These are phyloP conservation scores for Debaryomyces nepalensis DNA, from an alignment of 1,139 yeast genomes.

Conservation along the genomic window DNA sequence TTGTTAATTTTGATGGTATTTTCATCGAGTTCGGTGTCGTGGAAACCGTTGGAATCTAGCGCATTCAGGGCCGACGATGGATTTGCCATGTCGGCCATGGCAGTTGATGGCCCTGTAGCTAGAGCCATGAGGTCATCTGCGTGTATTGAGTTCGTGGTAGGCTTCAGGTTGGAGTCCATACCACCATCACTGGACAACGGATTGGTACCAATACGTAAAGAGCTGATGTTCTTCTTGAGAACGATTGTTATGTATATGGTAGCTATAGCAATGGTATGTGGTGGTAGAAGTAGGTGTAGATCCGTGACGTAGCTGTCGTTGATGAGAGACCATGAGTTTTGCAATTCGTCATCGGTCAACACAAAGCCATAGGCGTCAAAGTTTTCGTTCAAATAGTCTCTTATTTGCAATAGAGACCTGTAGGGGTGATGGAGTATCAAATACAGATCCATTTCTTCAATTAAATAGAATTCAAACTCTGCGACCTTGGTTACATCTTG, in stretches of 20 bases:
- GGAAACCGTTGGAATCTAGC: slow-evolving; percentile 27
- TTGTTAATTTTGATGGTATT: slow-evolving; percentile 51
- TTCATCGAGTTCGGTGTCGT: slow-evolving; percentile 39
- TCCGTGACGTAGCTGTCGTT: slow-evolving; percentile 93
- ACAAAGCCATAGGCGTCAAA: slow-evolving; percentile 34
- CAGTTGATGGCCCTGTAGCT: slow-evolving; percentile 16
- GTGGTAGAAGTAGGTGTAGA: slow-evolving; percentile 79
- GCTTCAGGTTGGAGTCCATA: slow-evolving; percentile 10
- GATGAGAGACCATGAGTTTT: slow-evolving; percentile 85
- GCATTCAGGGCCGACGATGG: slow-evolving; percentile 10
- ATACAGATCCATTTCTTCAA: slow-evolving; percentile 85
- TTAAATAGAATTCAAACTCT: slow-evolving; percentile 90
- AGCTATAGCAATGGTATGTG: slow-evolving; percentile 86
- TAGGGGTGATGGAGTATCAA: slow-evolving; percentile 90
- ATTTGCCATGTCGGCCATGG: slow-evolving; percentile 10
- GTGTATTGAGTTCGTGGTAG: slow-evolving; percentile 27
- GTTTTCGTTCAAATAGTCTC: slow-evolving; percentile 44
- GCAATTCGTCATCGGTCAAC: slow-evolving; percentile 71
- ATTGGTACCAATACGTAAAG: slow-evolving; percentile 23
- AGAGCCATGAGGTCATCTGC: slow-evolving; percentile 46
- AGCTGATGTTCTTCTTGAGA: slow-evolving; percentile 46
- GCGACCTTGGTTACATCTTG: slow-evolving; percentile 93
- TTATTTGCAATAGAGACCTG: slow-evolving; percentile 67
- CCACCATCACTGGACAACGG: slow-evolving; percentile 7
- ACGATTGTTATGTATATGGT: slow-evolving; percentile 78